Evolutionary conservation across 2,329 filamentous ascomycete genomes (phyloP), one percentile per base, ranked within the genome.

Genomic region (Epichloe aotearoae): DNA sequence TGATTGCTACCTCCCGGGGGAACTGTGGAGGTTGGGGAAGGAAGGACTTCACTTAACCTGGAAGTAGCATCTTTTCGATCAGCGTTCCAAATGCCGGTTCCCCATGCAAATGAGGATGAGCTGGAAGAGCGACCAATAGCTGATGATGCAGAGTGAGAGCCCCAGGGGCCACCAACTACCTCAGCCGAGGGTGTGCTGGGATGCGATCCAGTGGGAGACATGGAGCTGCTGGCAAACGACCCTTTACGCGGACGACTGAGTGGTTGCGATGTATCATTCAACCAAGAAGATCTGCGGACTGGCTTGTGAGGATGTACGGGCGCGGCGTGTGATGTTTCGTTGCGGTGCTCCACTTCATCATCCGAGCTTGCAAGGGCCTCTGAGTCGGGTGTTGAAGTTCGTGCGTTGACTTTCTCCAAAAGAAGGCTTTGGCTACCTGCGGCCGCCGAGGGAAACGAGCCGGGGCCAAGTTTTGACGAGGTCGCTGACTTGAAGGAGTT

Each of bases 321-420:
- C 12, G 53, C 43, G 59, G 67, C 69, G 59, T 74, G 73, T 55
- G 69, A 69, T 60, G 63, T 66, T 52, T 76, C 78, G 57, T 79
- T 74, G 57, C 78, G 75, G 62, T 81, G 75, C 54, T 95, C 86
- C 52, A 73, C 77, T 66, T 98, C 93, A 65, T 97, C 93, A 66
- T 97, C 93, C 12, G 90, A 96, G 57, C 91, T 97, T 49, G 86
- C 89, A 53, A 97, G 73, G 48, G 88, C 91, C 64, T 97, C 91
- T 3, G 90, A 96, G 64, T 97, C 93, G 20, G 91, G 91, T 1
- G 91, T 96, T 7, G 88, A 89, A 50, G 86, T 85, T 59, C 90
- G 81, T 51, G 83, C 77, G 60, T 86, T 85, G 47, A 84, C 74
- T 65, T 89, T 93, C 47, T 91, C 87, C 36, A 88, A 74, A 46